These are phyloP conservation scores for Talaromyces sp. DNA, from an alignment of 2,329 filamentous ascomycete species.

Conservation along the genomic window DNA sequence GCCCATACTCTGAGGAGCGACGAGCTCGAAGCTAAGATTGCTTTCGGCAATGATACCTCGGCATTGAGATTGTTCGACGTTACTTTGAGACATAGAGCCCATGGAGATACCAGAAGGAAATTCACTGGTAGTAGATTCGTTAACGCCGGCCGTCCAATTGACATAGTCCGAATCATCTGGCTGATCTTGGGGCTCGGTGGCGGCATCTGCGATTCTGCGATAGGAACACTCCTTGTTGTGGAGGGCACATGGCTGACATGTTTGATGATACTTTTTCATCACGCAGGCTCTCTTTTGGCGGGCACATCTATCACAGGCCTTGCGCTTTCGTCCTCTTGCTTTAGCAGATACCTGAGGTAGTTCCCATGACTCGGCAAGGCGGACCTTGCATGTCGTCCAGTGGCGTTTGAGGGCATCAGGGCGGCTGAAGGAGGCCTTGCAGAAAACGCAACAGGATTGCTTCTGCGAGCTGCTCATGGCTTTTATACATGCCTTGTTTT, in stretches of 20 bases:
- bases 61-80: neutral
- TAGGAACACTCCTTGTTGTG: neutral
- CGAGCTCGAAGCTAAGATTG: neutral
- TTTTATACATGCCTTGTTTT: neutral
- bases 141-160: neutral
- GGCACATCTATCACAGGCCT: neutral
- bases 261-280: neutral
- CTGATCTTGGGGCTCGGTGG: neutral
- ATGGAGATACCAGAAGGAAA: neutral
- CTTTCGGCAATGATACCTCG: too few species aligned
- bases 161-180: neutral
- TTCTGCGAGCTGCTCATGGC: neutral
- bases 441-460: constrained; percentile 11
- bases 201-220: neutral
- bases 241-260: neutral
- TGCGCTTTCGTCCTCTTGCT: neutral
- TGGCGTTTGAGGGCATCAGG: neutral
- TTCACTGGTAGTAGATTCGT: neutral
- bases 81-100: neutral
- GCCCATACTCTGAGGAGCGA: neutral
- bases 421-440: constrained; percentile 9
- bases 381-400: neutral
- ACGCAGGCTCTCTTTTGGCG: neutral
- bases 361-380: neutral
- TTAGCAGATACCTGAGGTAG: neutral